Conservation (phyloP, 345 rosid genomes). For the Bretschneidera sinensis region DNA sequence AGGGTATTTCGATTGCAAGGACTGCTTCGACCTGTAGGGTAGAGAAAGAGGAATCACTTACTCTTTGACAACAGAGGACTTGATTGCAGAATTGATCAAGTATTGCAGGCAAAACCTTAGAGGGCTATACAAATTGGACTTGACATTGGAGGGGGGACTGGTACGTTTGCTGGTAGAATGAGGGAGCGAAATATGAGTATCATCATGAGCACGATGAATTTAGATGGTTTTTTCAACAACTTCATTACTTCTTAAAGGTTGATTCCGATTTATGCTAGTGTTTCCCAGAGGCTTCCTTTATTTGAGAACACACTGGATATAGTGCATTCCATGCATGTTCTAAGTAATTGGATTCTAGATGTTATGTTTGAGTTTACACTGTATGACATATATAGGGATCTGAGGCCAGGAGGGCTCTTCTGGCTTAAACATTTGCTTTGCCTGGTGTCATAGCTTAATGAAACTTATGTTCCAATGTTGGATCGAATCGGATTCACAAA, state of each 20-base stretch:
- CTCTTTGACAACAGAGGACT: constrained; percentile 30
- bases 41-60: constrained; percentile 40
- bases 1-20: constrained; percentile 40
- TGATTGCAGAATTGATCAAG: constrained; percentile 39
- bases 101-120: constrained; percentile 18
- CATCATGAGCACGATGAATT: too few relatives aligned
- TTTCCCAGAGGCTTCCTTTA: constrained; percentile 50
- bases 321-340: constrained; percentile 40
- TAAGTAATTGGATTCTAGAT: constrained; percentile 48
- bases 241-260: constrained; percentile 48
- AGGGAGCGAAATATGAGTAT: constrained; percentile 47
- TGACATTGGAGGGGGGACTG: constrained; percentile 45
- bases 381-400: constrained; percentile 43
- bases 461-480: too few relatives aligned
- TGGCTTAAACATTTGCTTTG: constrained; percentile 60
- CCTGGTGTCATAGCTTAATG: constrained; percentile 40
- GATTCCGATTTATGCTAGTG: constrained; percentile 37
- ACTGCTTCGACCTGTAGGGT: constrained; percentile 42
- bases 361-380: constrained; percentile 40
- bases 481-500: too few relatives aligned
- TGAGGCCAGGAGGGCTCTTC: constrained; percentile 52
- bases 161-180: constrained; percentile 59
- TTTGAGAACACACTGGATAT: constrained; percentile 52
- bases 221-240: too few relatives aligned
- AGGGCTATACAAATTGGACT: constrained; percentile 41